phyloP scores from a whole-genome alignment of 2,329 filamentous ascomycete species.

The Dactylonectria estremocensis region DNA sequence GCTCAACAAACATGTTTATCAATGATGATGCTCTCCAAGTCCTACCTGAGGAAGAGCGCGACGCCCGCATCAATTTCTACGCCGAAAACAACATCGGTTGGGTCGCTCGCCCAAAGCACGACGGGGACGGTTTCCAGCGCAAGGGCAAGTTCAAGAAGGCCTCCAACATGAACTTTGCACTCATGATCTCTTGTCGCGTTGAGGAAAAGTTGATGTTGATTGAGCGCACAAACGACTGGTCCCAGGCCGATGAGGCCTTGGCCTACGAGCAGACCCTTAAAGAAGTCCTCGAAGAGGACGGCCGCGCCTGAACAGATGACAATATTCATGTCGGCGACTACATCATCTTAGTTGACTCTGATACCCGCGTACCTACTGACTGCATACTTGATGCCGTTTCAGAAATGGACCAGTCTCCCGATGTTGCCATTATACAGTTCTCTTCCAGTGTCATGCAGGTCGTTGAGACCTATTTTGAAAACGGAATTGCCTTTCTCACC shows the following conservation, averaged over 20 bases:
- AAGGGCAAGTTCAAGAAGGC: constrained; percentile 80
- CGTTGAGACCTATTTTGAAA: constrained; percentile 80
- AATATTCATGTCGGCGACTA: constrained; percentile 91
- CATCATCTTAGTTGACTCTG: constrained; percentile 81
- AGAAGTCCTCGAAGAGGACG: constrained; percentile 76
- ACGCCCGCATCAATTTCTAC: constrained; percentile 77
- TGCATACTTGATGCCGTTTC: constrained; percentile 85
- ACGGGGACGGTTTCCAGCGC: constrained; percentile 73
- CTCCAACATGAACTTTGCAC: constrained; percentile 80
- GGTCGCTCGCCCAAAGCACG: constrained; percentile 76
- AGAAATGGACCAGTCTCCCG: constrained; percentile 85
- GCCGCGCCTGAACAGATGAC: constrained; percentile 84
- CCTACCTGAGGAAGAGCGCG: constrained; percentile 73
- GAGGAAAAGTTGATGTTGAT: constrained; percentile 76
- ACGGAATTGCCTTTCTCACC: constrained; percentile 80
- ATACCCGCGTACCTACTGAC: constrained; percentile 83
- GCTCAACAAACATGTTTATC: constrained; percentile 84
- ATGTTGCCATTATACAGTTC: constrained; percentile 85
- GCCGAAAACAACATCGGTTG: constrained; percentile 79
- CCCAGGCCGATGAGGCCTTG: constrained; percentile 76
- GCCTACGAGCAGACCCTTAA: constrained; percentile 77
- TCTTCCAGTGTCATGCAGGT: constrained; percentile 86
- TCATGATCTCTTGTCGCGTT: constrained; percentile 78
- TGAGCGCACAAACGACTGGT: constrained; percentile 74
- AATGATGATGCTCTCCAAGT: constrained; percentile 84